Conservation (phyloP, 805 yeast species). For the Kluyveromyces nonfermentans region DNA sequence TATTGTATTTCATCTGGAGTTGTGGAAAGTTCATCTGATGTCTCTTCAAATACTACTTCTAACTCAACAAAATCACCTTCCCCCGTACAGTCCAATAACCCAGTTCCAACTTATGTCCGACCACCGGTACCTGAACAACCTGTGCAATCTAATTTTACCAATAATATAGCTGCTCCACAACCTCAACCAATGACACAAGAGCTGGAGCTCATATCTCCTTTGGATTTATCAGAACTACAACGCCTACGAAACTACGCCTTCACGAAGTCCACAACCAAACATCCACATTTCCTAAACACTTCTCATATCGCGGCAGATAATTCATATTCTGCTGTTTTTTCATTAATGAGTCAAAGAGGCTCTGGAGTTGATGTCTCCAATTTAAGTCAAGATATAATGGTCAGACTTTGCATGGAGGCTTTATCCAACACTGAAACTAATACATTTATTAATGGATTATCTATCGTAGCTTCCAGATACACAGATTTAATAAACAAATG, state of each 20-base stretch:
- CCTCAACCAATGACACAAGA: background rate
- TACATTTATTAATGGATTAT: conserved; percentile 54
- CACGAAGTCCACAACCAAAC: conserved; percentile 14
- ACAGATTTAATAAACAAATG: conserved; percentile 33
- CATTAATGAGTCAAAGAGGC: conserved; percentile 54
- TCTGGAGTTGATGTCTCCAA: conserved; percentile 60
- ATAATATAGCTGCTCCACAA: background rate
- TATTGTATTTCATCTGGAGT: conserved; percentile 8
- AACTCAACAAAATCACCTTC: conserved; percentile 5
- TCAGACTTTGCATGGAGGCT: conserved; percentile 58
- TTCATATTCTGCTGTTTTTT: conserved; percentile 56
- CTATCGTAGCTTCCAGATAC: conserved; percentile 62
- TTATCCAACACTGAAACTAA: conserved; percentile 44
- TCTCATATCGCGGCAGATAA: conserved; percentile 32
- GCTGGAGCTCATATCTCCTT: conserved; percentile 1
- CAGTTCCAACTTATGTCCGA: conserved; percentile 4
- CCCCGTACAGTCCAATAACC: conserved; percentile 1
- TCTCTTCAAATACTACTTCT: conserved; percentile 2
- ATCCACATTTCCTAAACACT: conserved; percentile 24
- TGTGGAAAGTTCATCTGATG: background rate
- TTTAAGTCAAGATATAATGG: conserved; percentile 55
- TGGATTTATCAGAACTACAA: conserved; percentile 11
- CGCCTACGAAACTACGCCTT: conserved; percentile 23
- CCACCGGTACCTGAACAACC: conserved; percentile 2
- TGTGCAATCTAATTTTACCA: background rate